phyloP scores from a whole-genome alignment of 495 filamentous ascomycete species.

The Bombardia bombarda region DNA sequence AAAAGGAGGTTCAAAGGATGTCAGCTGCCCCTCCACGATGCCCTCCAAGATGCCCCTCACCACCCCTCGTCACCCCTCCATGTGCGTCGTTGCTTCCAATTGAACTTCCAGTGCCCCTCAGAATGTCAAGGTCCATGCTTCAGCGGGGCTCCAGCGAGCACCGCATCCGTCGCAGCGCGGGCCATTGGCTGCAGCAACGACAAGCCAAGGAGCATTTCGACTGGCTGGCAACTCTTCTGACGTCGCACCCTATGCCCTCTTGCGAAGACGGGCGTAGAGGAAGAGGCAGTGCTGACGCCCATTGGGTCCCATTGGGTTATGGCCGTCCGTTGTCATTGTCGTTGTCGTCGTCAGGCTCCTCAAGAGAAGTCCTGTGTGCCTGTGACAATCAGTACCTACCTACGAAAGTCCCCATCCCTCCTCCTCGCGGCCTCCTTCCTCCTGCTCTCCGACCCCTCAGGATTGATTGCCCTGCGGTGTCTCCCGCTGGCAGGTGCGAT shows the following conservation, averaged over 20 bases:
- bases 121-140: background rate
- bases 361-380: too few species aligned
- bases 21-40: constrained; percentile 21
- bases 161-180: background rate
- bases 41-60: background rate
- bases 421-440: too few species aligned
- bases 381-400: too few species aligned
- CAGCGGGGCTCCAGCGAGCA: background rate
- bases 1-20: constrained; percentile 10
- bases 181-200: background rate
- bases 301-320: too few species aligned
- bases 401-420: too few species aligned
- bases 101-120: background rate
- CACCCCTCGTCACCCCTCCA: constrained; percentile 20
- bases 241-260: background rate
- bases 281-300: background rate
- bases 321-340: too few species aligned
- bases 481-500: too few species aligned
- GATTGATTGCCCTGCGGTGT: too few species aligned
- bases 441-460: too few species aligned
- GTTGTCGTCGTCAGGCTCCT: background rate
- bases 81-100: constrained; percentile 9
- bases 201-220: background rate
- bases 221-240: background rate
- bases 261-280: background rate